phyloP scores from a whole-genome alignment of 1,284 basidiomycete genomes.

The Lentinula novae-zelandiae region DNA sequence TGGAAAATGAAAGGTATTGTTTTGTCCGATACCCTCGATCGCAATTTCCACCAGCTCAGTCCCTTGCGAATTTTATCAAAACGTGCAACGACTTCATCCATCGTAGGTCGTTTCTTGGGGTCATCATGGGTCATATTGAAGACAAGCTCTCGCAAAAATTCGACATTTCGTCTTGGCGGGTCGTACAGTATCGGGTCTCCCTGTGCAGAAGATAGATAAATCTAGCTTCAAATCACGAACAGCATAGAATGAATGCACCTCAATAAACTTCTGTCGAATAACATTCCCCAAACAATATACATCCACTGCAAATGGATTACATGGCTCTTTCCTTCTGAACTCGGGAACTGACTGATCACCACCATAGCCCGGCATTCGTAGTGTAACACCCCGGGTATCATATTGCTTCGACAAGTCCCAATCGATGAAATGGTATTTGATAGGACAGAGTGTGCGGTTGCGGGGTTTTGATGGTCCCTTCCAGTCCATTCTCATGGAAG shows the following conservation, averaged over 20 bases:
- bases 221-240: too few relatives aligned
- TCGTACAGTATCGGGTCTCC: too few relatives aligned
- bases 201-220: too few relatives aligned
- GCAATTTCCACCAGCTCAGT: slow-evolving; percentile 24
- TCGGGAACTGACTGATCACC: slow-evolving; percentile 17
- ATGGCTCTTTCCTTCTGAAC: slow-evolving; percentile 20
- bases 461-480: slow-evolving; percentile 11
- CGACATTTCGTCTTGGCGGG: too few relatives aligned
- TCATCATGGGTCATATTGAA: slow-evolving; percentile 28
- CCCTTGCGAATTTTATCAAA: slow-evolving; percentile 23
- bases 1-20: neutral
- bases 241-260: slow-evolving; percentile 18
- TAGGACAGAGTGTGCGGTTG: slow-evolving; percentile 26
- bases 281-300: slow-evolving; percentile 33
- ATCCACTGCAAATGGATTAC: slow-evolving; percentile 33
- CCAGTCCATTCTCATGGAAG: slow-evolving; percentile 16
- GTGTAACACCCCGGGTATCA: slow-evolving; percentile 12
- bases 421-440: slow-evolving; percentile 26
- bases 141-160: neutral
- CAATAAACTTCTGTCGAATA: slow-evolving; percentile 24
- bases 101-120: slow-evolving; percentile 28
- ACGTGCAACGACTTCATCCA: slow-evolving; percentile 28
- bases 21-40: slow-evolving; percentile 13
- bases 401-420: slow-evolving; percentile 29
- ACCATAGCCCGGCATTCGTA: neutral